Percentiles rank a stretch among this genome's conserved stretches.
These are phyloP conservation scores for Metschnikowia sp. DNA, from an alignment of 805 yeast genomes.

Conservation along the genomic window DNA sequence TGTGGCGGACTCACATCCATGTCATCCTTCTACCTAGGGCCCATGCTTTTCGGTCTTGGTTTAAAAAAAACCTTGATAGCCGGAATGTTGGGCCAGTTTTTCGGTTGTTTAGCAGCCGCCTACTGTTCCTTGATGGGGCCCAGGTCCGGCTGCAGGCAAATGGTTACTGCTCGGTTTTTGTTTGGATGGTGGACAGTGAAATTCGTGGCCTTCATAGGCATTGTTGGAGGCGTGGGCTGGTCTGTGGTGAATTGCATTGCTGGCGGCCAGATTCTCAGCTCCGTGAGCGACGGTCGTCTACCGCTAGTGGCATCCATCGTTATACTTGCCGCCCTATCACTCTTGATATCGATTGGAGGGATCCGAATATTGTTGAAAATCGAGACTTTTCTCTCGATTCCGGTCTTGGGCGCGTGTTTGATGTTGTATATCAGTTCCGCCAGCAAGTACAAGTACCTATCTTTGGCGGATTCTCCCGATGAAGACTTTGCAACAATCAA, in stretches of 20 bases:
- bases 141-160: constrained; percentile 36
- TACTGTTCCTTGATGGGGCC: constrained; percentile 39
- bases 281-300: constrained; percentile 7
- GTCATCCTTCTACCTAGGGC: constrained; percentile 35
- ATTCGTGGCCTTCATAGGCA: constrained; percentile 28
- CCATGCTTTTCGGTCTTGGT: constrained; percentile 27
- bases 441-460: constrained; percentile 4
- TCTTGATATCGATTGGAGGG: constrained; percentile 32
- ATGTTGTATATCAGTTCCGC: constrained; percentile 25
- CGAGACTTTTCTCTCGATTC: constrained; percentile 28
- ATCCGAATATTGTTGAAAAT: constrained; percentile 28
- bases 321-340: constrained; percentile 24
- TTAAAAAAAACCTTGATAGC: constrained; percentile 26
- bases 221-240: constrained; percentile 37
- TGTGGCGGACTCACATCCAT: constrained; percentile 39
- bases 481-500: constrained; percentile 15
- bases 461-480: constrained; percentile 3
- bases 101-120: constrained; percentile 38
- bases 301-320: constrained; percentile 14
- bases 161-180: constrained; percentile 34
- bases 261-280: constrained; percentile 33
- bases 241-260: constrained; percentile 37
- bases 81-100: constrained; percentile 26
- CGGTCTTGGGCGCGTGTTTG: constrained; percentile 27
- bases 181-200: constrained; percentile 37